Percentiles rank a stretch among this genome's conserved stretches.
Evolutionary conservation across 306 rosid genomes (phyloP).

Genomic region (Rosa rugosa): DNA sequence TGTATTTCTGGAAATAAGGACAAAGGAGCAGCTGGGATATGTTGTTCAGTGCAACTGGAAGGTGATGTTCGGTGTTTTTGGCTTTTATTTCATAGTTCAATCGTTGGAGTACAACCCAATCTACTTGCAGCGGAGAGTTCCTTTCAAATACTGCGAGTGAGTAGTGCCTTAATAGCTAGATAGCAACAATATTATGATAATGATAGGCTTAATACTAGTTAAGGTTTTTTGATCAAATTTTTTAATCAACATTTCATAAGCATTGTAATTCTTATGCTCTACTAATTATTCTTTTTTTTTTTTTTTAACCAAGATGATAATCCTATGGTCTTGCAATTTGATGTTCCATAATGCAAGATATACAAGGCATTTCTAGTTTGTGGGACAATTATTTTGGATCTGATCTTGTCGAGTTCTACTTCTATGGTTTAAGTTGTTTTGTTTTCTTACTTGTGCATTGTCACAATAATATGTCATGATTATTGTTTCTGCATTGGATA

Average conservation of each 20-base stretch:
- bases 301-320: background rate
- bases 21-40: constrained; percentile 99
- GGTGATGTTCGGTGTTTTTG: constrained; percentile 46
- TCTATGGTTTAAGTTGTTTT: background rate
- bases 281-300: too few species aligned
- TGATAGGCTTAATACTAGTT: too few species aligned
- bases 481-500: background rate
- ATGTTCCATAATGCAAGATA: constrained; percentile 1
- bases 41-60: constrained; percentile 52
- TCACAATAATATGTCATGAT: constrained; percentile 5
- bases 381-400: background rate
- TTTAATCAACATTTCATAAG: too few species aligned
- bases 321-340: background rate
- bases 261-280: too few species aligned
- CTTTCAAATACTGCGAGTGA: background rate
- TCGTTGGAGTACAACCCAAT: constrained; percentile 79
- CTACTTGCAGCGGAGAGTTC: constrained; percentile 69
- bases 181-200: too few species aligned
- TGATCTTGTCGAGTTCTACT: background rate
- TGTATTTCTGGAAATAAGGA: constrained; percentile 47
- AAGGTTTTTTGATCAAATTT: too few species aligned
- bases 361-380: background rate
- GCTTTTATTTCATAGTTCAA: constrained; percentile 79
- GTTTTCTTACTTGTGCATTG: constrained; percentile 5
- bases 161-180: too few species aligned